phyloP scores from a whole-genome alignment of 2,329 filamentous ascomycete species.

The Tothia fuscella region DNA sequence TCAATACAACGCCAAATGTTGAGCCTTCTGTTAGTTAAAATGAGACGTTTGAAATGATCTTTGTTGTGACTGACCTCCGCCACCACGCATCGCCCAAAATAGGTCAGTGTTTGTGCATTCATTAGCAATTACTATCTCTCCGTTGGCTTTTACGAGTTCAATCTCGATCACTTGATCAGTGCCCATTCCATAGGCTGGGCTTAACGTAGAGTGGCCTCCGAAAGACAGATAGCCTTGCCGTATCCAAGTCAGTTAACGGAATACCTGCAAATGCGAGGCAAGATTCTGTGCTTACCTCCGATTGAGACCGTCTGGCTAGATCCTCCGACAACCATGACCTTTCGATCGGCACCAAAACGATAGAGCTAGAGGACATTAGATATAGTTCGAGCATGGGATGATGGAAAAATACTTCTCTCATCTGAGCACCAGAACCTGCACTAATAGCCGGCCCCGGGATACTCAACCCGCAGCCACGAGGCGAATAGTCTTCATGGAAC shows the following conservation, averaged over 20 bases:
- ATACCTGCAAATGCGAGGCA: too few species aligned
- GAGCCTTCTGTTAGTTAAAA: not conserved
- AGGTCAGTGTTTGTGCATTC: constrained; percentile 12
- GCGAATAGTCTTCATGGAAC: not conserved
- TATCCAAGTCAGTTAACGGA: too few species aligned
- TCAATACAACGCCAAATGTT: constrained; percentile 8
- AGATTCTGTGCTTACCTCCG: too few species aligned
- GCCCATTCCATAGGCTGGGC: constrained; percentile 22
- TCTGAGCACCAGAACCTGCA: constrained; percentile 1
- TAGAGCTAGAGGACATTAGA: constrained; percentile 5
- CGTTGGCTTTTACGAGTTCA: constrained; percentile 27
- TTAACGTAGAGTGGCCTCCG: constrained; percentile 25
- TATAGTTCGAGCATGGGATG: too few species aligned
- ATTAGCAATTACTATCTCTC: constrained; percentile 26
- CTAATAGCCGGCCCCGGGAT: constrained; percentile 4
- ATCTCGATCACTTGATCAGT: constrained; percentile 28
- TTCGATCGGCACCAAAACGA: not conserved
- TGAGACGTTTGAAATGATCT: not conserved
- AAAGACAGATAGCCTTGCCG: constrained; percentile 5
- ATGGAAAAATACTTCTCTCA: too few species aligned
- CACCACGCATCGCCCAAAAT: constrained; percentile 3
- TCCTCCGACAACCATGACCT: constrained; percentile 4
- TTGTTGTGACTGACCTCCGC: not conserved
- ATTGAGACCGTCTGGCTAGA: not conserved
- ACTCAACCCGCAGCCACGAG: not conserved